These are phyloP conservation scores for Globomyces pollinis-pini DNA, from an alignment of 192 early-diverging fungal species.

Conservation along the genomic window DNA sequence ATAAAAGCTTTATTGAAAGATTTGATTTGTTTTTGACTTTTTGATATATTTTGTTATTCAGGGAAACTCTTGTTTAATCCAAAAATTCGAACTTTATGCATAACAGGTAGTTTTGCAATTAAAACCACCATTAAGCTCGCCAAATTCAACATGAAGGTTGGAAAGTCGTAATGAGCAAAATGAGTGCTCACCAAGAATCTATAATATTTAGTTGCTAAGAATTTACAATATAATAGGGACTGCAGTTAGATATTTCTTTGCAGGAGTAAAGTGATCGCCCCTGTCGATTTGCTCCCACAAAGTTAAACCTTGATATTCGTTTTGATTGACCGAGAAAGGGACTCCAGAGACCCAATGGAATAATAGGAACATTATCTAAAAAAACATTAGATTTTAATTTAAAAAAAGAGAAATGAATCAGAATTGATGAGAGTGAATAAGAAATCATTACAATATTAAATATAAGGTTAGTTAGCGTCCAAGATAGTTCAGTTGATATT, in stretches of 20 bases:
- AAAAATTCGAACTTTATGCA: conserved; percentile 81
- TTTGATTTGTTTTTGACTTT: too few relatives aligned
- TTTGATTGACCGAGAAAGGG: conserved; percentile 90
- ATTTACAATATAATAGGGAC: conserved; percentile 90
- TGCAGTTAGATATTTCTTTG: conserved; percentile 94
- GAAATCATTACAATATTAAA: conserved; percentile 75
- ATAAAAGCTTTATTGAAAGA: too few relatives aligned
- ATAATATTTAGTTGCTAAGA: not conserved
- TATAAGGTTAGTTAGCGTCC: conserved; percentile 90
- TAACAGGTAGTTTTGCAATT: conserved; percentile 84
- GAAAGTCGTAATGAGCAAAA: conserved; percentile 89
- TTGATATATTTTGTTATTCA: too few relatives aligned
- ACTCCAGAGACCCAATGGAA: conserved; percentile 97
- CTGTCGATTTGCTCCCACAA: conserved; percentile 99
- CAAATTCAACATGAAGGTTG: conserved; percentile 89
- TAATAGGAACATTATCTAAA: conserved; percentile 88
- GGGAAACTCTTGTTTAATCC: conserved; percentile 48
- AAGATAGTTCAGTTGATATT: conserved; percentile 83
- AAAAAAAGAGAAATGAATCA: not conserved
- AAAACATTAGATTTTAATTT: not conserved
- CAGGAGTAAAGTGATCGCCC: conserved; percentile 94
- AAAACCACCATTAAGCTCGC: conserved; percentile 72
- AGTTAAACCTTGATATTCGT: conserved; percentile 85
- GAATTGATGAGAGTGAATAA: not conserved
- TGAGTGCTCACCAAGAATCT: conserved; percentile 91